phyloP scores from a whole-genome alignment of 768 basidiomycete species.

The Aureoboletus auriporus region DNA sequence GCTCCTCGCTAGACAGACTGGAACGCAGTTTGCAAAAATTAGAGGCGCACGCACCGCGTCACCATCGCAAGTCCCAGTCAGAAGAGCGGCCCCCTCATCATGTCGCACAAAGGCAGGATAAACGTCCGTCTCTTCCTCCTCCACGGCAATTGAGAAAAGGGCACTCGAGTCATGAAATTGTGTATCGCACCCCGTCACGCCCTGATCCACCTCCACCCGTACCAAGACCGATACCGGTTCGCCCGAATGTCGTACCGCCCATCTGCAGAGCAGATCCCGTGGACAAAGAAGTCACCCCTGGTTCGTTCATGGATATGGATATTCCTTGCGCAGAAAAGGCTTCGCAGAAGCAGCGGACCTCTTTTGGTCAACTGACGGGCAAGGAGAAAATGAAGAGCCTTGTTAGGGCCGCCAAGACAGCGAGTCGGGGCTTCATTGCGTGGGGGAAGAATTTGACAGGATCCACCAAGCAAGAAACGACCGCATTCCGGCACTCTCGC shows the following conservation, averaged over 20 bases:
- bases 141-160: conserved; percentile 11
- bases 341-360: conserved; percentile 7
- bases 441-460: conserved; percentile 29
- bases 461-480: conserved; percentile 7
- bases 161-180: conserved; percentile 5
- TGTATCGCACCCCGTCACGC: neutral
- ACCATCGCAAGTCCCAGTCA: conserved; percentile 20
- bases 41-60: conserved; percentile 26
- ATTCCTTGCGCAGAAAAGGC: conserved; percentile 10
- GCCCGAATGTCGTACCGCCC: neutral
- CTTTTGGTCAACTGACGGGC: conserved; percentile 10
- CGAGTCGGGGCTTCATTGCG: conserved; percentile 26
- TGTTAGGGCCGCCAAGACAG: conserved; percentile 18
- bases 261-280: neutral
- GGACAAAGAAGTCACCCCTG: conserved; percentile 6
- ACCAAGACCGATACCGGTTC: neutral
- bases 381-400: conserved; percentile 19
- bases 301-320: conserved; percentile 34
- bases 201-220: conserved; percentile 5
- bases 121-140: conserved; percentile 21
- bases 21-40: conserved; percentile 32
- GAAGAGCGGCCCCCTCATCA: conserved; percentile 6
- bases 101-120: conserved; percentile 4
- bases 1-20: conserved; percentile 31
- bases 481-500: neutral